Evolutionary conservation across 176 grass and related monocot genomes (phyloP).

Genomic region (Oryza longistaminata): DNA sequence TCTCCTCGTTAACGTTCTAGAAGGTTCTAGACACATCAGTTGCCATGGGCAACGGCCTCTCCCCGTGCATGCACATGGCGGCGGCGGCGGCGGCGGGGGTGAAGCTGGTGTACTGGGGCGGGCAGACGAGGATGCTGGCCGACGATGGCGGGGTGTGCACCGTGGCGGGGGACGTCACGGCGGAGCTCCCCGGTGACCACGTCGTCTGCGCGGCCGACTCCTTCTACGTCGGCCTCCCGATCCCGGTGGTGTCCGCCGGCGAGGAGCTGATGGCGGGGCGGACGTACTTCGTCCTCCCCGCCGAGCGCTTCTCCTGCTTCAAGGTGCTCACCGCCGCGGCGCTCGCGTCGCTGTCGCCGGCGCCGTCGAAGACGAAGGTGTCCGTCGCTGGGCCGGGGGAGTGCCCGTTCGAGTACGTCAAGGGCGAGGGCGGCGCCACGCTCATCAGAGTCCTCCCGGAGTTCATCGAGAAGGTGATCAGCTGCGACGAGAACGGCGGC

Average conservation of each 20-base stretch:
- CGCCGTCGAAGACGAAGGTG: not conserved
- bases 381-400: constrained; percentile 25
- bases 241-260: constrained; percentile 49
- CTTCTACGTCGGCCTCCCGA: constrained; percentile 77
- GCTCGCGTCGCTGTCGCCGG: constrained; percentile 58
- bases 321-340: constrained; percentile 71
- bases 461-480: constrained; percentile 80
- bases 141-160: not conserved
- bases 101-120: constrained; percentile 75
- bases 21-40: constrained; percentile 24
- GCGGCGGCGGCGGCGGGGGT: not conserved
- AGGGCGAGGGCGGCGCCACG: constrained; percentile 46
- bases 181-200: constrained; percentile 45
- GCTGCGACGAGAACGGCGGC: not conserved
- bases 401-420: constrained; percentile 83
- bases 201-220: constrained; percentile 67
- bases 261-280: constrained; percentile 63
- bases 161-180: constrained; percentile 52
- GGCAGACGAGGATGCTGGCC: constrained; percentile 36
- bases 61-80: constrained; percentile 47
- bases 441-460: constrained; percentile 64
- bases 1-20: constrained; percentile 8
- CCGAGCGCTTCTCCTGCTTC: constrained; percentile 41
- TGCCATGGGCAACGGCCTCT: constrained; percentile 71
- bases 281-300: constrained; percentile 78